These are phyloP conservation scores for Taphrina sp. DNA, from an alignment of 1,139 yeast genomes.

Conservation along the genomic window DNA sequence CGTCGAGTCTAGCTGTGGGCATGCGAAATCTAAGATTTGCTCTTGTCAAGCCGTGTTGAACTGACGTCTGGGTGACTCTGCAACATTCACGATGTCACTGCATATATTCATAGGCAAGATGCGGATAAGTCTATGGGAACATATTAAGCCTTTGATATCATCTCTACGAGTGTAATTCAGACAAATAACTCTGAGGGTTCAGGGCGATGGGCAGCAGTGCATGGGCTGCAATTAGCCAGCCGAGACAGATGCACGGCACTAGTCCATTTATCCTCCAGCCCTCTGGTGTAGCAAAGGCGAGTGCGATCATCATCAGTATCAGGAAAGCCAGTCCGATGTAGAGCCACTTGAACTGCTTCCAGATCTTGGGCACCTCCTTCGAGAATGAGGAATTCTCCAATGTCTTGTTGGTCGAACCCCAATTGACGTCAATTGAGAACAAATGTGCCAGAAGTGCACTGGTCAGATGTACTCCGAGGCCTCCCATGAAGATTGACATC, in stretches of 20 bases:
- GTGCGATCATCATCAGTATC: conserved; percentile 8
- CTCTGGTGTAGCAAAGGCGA: conserved; percentile 18
- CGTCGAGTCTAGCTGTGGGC: no score
- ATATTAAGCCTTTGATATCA: no score
- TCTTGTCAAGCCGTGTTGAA: no score
- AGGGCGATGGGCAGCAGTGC: conserved; percentile 14
- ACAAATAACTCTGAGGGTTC: no score
- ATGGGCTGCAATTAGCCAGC: conserved; percentile 12
- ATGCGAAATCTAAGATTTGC: no score
- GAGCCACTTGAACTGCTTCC: conserved; percentile 21
- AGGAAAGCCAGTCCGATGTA: conserved; percentile 4
- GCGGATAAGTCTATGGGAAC: no score
- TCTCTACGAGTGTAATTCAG: no score
- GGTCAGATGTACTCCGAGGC: conserved; percentile 35
- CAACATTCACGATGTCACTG: no score
- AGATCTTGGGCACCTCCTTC: conserved; percentile 36
- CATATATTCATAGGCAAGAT: no score
- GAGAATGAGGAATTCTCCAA: conserved; percentile 36
- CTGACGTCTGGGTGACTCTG: no score
- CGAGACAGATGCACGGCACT: conserved; percentile 16
- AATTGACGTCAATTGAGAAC: conserved; percentile 36
- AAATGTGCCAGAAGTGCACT: conserved; percentile 35
- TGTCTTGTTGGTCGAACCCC: conserved; percentile 38
- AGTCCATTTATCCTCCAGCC: conserved; percentile 16
- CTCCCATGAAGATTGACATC: conserved; percentile 35